phyloP scores from a whole-genome alignment of 148 eudicot species.

The Beta vulgaris region DNA sequence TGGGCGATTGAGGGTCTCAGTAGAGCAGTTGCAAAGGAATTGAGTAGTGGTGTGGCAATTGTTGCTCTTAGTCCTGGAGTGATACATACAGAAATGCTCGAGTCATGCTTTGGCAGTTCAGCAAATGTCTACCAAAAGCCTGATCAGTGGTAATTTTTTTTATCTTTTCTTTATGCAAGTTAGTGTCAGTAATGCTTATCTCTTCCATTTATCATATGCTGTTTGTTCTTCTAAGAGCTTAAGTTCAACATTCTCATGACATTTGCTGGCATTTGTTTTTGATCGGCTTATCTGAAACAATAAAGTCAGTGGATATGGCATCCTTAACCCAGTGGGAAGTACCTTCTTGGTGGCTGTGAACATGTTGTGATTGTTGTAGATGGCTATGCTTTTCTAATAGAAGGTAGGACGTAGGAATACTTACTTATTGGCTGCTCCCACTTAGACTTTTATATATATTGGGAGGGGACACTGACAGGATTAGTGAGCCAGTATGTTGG shows the following conservation, averaged over 20 bases:
- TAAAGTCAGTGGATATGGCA: background rate
- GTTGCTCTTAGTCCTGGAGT: constrained; percentile 87
- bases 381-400: background rate
- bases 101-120: constrained; percentile 84
- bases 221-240: background rate
- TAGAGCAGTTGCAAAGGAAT: constrained; percentile 84
- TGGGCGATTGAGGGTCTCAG: constrained; percentile 96
- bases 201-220: background rate
- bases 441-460: background rate
- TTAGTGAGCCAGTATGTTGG: too few species aligned
- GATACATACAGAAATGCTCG: constrained; percentile 88
- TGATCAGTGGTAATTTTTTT: constrained; percentile 62
- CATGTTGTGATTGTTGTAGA: background rate
- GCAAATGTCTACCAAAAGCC: constrained; percentile 73
- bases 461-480: background rate
- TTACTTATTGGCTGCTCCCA: background rate
- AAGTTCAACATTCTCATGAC: background rate
- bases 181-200: background rate
- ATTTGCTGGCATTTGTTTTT: background rate
- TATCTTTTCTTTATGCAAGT: background rate
- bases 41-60: constrained; percentile 72
- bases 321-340: background rate
- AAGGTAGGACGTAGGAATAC: background rate
- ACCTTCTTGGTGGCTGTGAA: background rate
- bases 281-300: background rate